Percentiles rank a stretch among this genome's conserved stretches.
Conservation (phyloP, 2,329 filamentous ascomycete species). For the Aspergillus awamori region DNA sequence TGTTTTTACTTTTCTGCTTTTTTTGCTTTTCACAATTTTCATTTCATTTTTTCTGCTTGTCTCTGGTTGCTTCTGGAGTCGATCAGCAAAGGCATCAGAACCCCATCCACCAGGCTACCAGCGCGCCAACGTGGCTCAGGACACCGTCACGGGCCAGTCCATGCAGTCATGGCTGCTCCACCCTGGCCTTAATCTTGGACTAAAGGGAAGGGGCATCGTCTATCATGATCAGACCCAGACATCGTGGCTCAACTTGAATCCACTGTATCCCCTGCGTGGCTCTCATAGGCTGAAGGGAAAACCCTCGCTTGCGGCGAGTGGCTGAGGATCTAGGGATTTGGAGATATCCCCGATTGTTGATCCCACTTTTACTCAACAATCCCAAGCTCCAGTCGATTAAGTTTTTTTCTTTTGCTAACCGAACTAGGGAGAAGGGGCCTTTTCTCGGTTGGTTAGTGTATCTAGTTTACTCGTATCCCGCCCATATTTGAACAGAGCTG, state of each 20-base stretch:
- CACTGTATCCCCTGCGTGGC: neutral
- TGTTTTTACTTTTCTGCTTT: conserved; percentile 12
- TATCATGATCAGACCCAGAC: conserved; percentile 1
- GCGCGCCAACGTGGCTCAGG: conserved; percentile 32
- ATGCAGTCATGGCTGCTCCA: conserved; percentile 18
- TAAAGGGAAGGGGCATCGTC: neutral
- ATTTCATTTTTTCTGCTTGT: conserved; percentile 1
- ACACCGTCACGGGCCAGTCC: conserved; percentile 15
- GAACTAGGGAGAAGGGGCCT: neutral
- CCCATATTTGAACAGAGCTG: neutral
- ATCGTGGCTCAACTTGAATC: neutral
- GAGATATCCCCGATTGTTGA: neutral
- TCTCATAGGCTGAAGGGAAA: neutral
- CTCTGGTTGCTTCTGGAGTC: neutral
- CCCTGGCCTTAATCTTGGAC: conserved; percentile 7
- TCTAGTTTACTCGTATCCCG: neutral
- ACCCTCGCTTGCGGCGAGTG: neutral
- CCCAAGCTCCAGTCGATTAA: neutral
- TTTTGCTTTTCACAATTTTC: conserved; percentile 12
- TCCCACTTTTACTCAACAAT: neutral
- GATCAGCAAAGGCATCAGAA: neutral
- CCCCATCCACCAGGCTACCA: neutral
- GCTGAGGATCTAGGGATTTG: neutral
- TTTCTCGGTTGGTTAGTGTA: neutral
- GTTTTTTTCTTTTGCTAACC: neutral